Conservation (phyloP, 2,329 filamentous ascomycete species). For the Huntiella abstrusa region DNA sequence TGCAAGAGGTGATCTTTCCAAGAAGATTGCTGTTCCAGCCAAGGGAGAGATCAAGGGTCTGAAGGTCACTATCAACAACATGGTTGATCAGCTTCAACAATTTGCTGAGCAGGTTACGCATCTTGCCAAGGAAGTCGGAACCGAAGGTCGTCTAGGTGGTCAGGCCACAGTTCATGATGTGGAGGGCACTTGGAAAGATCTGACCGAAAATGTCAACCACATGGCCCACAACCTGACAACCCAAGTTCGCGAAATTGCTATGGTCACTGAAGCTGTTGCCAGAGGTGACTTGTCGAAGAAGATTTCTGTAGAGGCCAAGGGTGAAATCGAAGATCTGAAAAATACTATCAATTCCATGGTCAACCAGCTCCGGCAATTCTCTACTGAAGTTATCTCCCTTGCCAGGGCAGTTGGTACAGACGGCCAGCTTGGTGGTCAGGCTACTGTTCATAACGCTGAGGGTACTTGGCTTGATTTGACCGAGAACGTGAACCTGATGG, state of each 20-base stretch:
- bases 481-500: slow-evolving; percentile 54
- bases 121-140: slow-evolving; percentile 53
- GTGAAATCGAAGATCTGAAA: too few species aligned
- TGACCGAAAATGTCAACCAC: slow-evolving; percentile 76
- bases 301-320: too few species aligned
- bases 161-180: slow-evolving; percentile 88
- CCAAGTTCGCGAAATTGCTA: slow-evolving; percentile 71
- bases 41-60: slow-evolving; percentile 96
- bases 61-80: slow-evolving; percentile 95
- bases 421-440: too few species aligned
- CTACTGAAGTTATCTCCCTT: too few species aligned
- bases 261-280: slow-evolving; percentile 66
- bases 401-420: too few species aligned
- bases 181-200: slow-evolving; percentile 22
- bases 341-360: too few species aligned
- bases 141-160: slow-evolving; percentile 51
- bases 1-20: slow-evolving; percentile 83
- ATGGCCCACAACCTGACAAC: slow-evolving; percentile 71
- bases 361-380: too few species aligned
- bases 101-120: slow-evolving; percentile 94
- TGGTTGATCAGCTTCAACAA: slow-evolving; percentile 95
- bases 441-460: too few species aligned
- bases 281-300: slow-evolving; percentile 44
- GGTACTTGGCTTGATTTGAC: slow-evolving; percentile 27
- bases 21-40: slow-evolving; percentile 93